Base-by-base conservation (phyloP, 148 eudicot genomes). In the Chenopodium album region DNA sequence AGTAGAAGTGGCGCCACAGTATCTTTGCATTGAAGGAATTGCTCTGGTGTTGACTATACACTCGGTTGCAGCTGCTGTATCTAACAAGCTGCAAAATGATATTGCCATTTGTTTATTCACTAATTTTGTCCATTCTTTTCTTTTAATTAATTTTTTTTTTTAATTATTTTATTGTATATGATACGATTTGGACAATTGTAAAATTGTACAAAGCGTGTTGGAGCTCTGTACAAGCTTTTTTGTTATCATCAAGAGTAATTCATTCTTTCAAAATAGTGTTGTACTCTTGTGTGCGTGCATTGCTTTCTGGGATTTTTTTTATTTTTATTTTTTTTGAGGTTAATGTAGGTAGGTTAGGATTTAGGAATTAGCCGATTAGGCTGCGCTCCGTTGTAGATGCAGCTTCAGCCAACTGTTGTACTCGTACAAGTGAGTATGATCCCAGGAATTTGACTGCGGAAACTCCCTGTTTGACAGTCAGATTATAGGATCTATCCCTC, bases 51-150 rank as follows among this genome's bases (percentile, higher is more conserved):
- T 75, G 75, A 80, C 76, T 80, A 63, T 13, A 76, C 78, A 82
- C 71, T 71, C 56, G 73, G 74, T 83, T 44, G 82, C 87, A 77
- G 86, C 89, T 85, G 85, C 82, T 91, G 89, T 88, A 90, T 84
- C 86, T 86, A 88, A 88, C 88, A 84, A 90, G 91, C 86, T 86
- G 92, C 76, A 76, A 66, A 77, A 70, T 68, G 60, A 84, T 63
- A 31, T 20, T 69, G 48, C 50, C 12, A 41, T 68, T 80, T 37
- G 54, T 77, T 72, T 60, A 16, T 47, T 50, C 75, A 78, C 73
- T 48, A 81, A 73, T 78, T 75, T 85, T 81, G 80, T 76, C 80
- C 26, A 59, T 62, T 76, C 71, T 75, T 80, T 67, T 50, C 47
- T 64, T 80, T 59, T 26, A 26, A 26, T 20, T 69, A 22, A 5